Evolutionary conservation across 495 filamentous ascomycete species (phyloP), one percentile per base, ranked within the genome.

Genomic region (Neurospora tetraspora): DNA sequence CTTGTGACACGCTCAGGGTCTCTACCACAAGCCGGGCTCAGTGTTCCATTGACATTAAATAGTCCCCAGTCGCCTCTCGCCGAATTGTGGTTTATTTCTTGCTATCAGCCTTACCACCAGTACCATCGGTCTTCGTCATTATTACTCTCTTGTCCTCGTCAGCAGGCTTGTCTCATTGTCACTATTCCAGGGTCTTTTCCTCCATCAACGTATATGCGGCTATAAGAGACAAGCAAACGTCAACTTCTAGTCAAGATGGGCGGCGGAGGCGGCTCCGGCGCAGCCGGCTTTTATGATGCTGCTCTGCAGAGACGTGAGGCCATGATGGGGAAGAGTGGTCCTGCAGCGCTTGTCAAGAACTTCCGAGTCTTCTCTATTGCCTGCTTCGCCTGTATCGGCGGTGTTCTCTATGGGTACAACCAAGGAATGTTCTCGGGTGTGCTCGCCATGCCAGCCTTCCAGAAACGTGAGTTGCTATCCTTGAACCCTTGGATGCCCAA

Each of bases 371-470:
- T 92, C 78, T 84, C 89, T 68, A 89, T 93, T 73, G 90, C 91
- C 6, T 83, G 88, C 78, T 94, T 94, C 79, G 92, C 92, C 36
- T 93, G 91, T 69, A 86, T 95, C 27, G 93, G 93, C 73, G 92
- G 93, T 70, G 83, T 88, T 20, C 72, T 86, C n/a, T 84, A 84
- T 69, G 85, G 91, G 16, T 92, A 93, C 82, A 92, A 93, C 79
- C 92, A 94, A 80, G 93, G 92, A 77, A 92, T 96, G 77, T 93
- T 94, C 83, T 88, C 87, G 40, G 90, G 91, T 72, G 86, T 91
- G 14, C 79, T 91, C n/a, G 85, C 87, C 69, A 91, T 91, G 89
- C 83, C 83, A 10, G 74, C 85, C 12, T 88, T 91, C 78, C 75
- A 82, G 69, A 75, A 80, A 43, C 85, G 84, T 85, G 75, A 69